Conservation (phyloP, 208 protist species). For the Wallacemonas sp. region DNA sequence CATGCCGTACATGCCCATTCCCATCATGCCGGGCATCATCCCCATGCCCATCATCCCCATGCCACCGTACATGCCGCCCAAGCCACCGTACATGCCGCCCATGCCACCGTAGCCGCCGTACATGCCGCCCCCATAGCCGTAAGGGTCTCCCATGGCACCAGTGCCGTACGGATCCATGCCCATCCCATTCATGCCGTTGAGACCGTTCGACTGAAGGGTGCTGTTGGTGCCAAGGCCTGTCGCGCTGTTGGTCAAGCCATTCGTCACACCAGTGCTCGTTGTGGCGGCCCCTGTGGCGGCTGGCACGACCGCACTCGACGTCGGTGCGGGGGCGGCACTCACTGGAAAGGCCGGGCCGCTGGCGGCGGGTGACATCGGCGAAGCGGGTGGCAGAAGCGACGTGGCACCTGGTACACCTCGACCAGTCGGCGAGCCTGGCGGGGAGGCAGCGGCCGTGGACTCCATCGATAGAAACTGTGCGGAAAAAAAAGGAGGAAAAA, state of each 20-base stretch:
- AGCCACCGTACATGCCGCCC: conserved; percentile 14
- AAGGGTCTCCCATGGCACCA: conserved; percentile 21
- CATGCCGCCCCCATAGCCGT: conserved; percentile 31
- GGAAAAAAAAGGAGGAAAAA: conserved; percentile 18
- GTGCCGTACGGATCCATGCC: conserved; percentile 24
- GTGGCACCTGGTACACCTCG: not conserved
- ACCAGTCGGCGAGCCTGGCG: conserved; percentile 21
- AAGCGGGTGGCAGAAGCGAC: conserved; percentile 12
- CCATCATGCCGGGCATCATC: conserved; percentile 37
- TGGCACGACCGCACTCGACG: conserved; percentile 1
- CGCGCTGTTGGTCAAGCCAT: conserved; percentile 5
- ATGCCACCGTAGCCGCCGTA: conserved; percentile 33
- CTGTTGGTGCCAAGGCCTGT: not conserved
- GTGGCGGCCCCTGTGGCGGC: not conserved
- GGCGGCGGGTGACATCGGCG: conserved; percentile 15
- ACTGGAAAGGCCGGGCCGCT: not conserved
- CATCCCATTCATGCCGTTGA: conserved; percentile 6
- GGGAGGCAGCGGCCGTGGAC: conserved; percentile 14
- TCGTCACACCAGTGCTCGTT: conserved; percentile 6
- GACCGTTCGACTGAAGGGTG: not conserved
- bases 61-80: conserved; percentile 37
- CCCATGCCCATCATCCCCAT: conserved; percentile 63
- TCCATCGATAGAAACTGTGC: not conserved
- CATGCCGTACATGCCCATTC: conserved; percentile 78
- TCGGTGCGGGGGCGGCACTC: not conserved